Conservation (phyloP, 106 monocot species). For the Platanthera guangdongensis region DNA sequence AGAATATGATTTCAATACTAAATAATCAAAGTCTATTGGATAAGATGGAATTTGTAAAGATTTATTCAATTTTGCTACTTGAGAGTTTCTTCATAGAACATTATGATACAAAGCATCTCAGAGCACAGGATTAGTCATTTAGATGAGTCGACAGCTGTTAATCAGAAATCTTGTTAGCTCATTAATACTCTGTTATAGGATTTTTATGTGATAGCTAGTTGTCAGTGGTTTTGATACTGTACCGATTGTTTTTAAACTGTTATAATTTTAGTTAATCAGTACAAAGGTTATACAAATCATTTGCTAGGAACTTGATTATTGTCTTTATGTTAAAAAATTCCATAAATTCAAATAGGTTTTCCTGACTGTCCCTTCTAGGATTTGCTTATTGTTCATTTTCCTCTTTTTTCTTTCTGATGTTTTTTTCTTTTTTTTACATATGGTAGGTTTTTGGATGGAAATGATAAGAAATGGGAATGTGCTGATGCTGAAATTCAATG, state of each 20-base stretch:
- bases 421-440: background rate
- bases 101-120: background rate
- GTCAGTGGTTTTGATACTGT: background rate
- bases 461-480: conserved; percentile 47
- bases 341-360: background rate
- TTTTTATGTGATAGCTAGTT: background rate
- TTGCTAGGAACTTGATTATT: background rate
- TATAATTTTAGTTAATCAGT: background rate
- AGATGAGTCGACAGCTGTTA: background rate
- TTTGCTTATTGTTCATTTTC: background rate
- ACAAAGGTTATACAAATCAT: background rate
- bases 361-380: background rate
- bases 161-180: background rate
- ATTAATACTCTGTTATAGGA: background rate
- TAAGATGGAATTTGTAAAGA: background rate
- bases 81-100: background rate
- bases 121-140: background rate
- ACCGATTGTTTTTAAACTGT: background rate
- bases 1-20: no score
- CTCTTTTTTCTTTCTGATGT: background rate
- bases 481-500: conserved; percentile 43
- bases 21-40: background rate
- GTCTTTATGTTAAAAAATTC: background rate
- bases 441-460: conserved; percentile 23
- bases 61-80: background rate